These are phyloP conservation scores for Pseudodiploospora longispora DNA, from an alignment of 2,329 filamentous ascomycete species.

Conservation along the genomic window DNA sequence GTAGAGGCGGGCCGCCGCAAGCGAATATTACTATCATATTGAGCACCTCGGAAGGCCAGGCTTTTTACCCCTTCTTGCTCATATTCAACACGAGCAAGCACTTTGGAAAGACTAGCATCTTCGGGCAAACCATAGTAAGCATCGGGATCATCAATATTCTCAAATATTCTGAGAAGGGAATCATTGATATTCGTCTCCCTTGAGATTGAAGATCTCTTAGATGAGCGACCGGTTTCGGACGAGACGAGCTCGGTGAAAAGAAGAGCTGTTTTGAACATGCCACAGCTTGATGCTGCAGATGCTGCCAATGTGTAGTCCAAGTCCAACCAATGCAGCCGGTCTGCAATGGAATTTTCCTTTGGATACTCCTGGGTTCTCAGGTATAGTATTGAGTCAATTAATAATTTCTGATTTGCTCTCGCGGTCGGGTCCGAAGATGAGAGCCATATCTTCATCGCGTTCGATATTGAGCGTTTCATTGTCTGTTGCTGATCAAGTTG, in stretches of 20 bases:
- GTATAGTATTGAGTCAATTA: constrained; percentile 77
- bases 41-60: constrained; percentile 81
- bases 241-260: constrained; percentile 70
- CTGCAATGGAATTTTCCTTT: constrained; percentile 67
- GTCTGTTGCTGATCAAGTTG: constrained; percentile 55
- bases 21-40: constrained; percentile 78
- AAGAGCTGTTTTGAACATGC: constrained; percentile 80
- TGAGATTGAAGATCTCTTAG: constrained; percentile 57
- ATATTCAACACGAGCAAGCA: constrained; percentile 78
- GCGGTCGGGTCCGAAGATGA: constrained; percentile 26
- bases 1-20: constrained; percentile 45
- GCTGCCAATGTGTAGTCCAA: constrained; percentile 67
- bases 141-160: constrained; percentile 91
- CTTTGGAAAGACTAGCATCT: constrained; percentile 64
- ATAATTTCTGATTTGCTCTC: constrained; percentile 58
- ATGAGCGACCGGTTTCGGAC: constrained; percentile 46
- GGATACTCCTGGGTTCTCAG: constrained; percentile 73
- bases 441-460: constrained; percentile 58
- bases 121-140: constrained; percentile 89
- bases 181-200: constrained; percentile 51
- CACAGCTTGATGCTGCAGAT: constrained; percentile 64
- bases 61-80: constrained; percentile 83
- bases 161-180: constrained; percentile 74
- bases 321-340: constrained; percentile 78
- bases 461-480: constrained; percentile 57